Evolutionary conservation across 257 asterid genomes (phyloP).

Genomic region (Primulina eburnea): DNA sequence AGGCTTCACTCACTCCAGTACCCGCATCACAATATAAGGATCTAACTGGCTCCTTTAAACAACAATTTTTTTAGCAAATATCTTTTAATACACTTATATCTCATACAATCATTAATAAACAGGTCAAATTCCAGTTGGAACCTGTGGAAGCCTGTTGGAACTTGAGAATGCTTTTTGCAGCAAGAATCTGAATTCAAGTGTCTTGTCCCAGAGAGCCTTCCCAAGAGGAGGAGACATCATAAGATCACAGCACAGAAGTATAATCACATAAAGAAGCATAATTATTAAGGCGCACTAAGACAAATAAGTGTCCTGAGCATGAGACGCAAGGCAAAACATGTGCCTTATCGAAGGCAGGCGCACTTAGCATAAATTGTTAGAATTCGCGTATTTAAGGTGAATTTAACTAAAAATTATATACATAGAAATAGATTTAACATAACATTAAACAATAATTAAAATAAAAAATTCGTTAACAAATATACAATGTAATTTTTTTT

Average conservation of each 20-base stretch:
- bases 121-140: constrained; percentile 28
- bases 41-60: constrained; percentile 67
- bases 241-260: constrained; percentile 9
- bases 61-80: constrained; percentile 11
- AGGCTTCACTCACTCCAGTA: constrained; percentile 58
- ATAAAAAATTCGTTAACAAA: too few relatives aligned
- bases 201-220: constrained; percentile 95
- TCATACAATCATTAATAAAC: background rate
- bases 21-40: constrained; percentile 56
- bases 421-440: too few relatives aligned
- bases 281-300: too few relatives aligned
- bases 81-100: constrained; percentile 9
- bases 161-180: constrained; percentile 78
- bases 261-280: background rate
- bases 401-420: too few relatives aligned
- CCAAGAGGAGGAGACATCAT: constrained; percentile 28
- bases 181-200: constrained; percentile 89
- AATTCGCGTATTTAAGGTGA: too few relatives aligned
- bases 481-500: too few relatives aligned
- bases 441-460: too few relatives aligned
- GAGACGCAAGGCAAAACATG: too few relatives aligned
- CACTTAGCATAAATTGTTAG: too few relatives aligned
- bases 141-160: constrained; percentile 96
- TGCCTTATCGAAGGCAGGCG: too few relatives aligned
- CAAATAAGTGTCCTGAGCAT: too few relatives aligned